A percentile compares a stretch with the other conserved stretches of the same genome.
phyloP scores from a whole-genome alignment of 2,329 filamentous ascomycete species.

The Scytalidium lignicola region DNA sequence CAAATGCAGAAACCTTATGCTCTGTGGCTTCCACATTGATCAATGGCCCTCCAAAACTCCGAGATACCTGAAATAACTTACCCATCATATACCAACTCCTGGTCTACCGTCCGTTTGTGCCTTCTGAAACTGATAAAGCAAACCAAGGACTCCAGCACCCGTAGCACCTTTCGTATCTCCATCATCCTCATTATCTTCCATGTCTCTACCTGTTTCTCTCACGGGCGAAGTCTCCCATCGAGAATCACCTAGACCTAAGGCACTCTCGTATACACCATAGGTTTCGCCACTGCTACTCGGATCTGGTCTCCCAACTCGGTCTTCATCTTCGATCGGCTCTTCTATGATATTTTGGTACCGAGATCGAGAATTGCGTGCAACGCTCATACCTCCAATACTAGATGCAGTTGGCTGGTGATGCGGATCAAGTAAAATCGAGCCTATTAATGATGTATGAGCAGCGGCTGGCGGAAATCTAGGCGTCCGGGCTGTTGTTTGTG shows the following conservation, averaged over 20 bases:
- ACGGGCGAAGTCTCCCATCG: slow-evolving; percentile 38
- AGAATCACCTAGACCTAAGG: slow-evolving; percentile 31
- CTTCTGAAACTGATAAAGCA: slow-evolving; percentile 64
- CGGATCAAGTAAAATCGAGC: slow-evolving; percentile 68
- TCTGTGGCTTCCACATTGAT: not conserved
- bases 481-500: slow-evolving; percentile 31
- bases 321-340: slow-evolving; percentile 46
- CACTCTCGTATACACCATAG: slow-evolving; percentile 27
- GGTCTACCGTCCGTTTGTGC: slow-evolving; percentile 46
- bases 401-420: slow-evolving; percentile 64
- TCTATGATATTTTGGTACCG: slow-evolving; percentile 50
- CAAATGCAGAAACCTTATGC: not conserved
- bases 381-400: slow-evolving; percentile 38
- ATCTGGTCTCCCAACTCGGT: slow-evolving; percentile 15
- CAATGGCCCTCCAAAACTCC: not conserved
- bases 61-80: not conserved
- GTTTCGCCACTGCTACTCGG: slow-evolving; percentile 13
- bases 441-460: slow-evolving; percentile 54
- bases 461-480: slow-evolving; percentile 37
- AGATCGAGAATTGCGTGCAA: slow-evolving; percentile 40
- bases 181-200: slow-evolving; percentile 37
- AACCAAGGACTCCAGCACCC: slow-evolving; percentile 55
- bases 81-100: slow-evolving; percentile 29
- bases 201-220: slow-evolving; percentile 25
- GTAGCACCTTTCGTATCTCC: slow-evolving; percentile 40